Evolutionary conservation across 2,329 filamentous ascomycete genomes (phyloP).

Genomic region (Xylaria polymorpha): DNA sequence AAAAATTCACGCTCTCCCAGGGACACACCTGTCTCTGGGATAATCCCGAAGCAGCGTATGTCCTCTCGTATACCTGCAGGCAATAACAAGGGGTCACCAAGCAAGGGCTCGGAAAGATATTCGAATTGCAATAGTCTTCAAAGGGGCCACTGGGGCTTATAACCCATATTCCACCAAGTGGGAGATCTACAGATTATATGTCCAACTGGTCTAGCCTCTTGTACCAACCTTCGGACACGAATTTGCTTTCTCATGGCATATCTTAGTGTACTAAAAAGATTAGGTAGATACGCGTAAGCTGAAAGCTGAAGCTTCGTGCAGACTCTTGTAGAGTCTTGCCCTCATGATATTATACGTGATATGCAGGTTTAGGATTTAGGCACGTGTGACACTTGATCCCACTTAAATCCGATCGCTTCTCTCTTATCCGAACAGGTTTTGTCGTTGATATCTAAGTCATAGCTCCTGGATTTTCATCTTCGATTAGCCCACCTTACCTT

Average conservation of each 20-base stretch:
- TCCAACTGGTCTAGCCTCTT: no score
- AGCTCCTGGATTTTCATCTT: constrained; percentile 49
- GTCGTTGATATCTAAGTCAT: constrained; percentile 46
- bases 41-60: constrained; percentile 40
- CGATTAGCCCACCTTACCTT: constrained; percentile 49
- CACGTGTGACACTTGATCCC: constrained; percentile 47
- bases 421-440: constrained; percentile 47
- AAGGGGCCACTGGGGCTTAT: constrained; percentile 46
- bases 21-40: constrained; percentile 43
- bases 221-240: no score
- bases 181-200: no score
- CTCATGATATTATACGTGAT: constrained; percentile 51
- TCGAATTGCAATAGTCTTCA: background rate
- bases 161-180: no score
- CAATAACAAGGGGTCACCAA: no score
- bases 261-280: no score
- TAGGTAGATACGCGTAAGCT: no score
- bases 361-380: constrained; percentile 50
- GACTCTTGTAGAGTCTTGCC: no score
- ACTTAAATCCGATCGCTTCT: constrained; percentile 47
- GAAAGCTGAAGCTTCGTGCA: no score
- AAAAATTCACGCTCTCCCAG: constrained; percentile 44
- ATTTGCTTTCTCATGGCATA: no score
- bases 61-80: constrained; percentile 48
- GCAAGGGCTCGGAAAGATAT: no score